These are phyloP conservation scores for Nelumbo lutea DNA, from an alignment of 164 flowering plant genomes.

Conservation along the genomic window DNA sequence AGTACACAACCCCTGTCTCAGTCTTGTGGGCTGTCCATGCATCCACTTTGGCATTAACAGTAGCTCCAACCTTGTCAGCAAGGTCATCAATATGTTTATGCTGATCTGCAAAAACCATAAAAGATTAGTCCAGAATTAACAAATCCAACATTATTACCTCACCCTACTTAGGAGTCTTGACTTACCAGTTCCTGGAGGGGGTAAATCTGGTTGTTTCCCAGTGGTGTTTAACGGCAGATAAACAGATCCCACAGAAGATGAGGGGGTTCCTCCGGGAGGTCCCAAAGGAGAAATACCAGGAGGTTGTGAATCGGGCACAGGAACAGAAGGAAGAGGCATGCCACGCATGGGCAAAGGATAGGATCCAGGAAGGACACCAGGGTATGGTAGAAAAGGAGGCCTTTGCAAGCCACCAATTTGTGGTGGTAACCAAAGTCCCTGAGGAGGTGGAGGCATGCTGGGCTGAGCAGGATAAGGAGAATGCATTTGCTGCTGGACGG, in stretches of 20 bases:
- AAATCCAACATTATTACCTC: not conserved
- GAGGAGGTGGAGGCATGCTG: constrained; percentile 48
- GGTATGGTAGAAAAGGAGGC: constrained; percentile 58
- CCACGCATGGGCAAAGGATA: constrained; percentile 45
- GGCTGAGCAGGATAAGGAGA: constrained; percentile 43
- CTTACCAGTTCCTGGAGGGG: constrained; percentile 62
- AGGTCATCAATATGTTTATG: constrained; percentile 23
- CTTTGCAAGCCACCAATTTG: constrained; percentile 48
- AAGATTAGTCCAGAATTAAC: constrained; percentile 1
- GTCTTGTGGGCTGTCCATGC: constrained; percentile 95
- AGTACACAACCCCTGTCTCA: constrained; percentile 78
- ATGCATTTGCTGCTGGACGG: constrained; percentile 43
- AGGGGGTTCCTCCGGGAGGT: constrained; percentile 28
- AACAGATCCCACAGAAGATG: constrained; percentile 28
- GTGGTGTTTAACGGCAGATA: constrained; percentile 20
- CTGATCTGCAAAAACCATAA: constrained; percentile 35
- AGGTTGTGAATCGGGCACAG: constrained; percentile 55
- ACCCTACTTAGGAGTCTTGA: constrained; percentile 4
- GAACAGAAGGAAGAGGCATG: constrained; percentile 40
- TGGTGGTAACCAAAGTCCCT: constrained; percentile 63
- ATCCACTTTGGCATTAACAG: constrained; percentile 38
- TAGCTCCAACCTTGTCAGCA: constrained; percentile 21
- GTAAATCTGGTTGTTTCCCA: constrained; percentile 34
- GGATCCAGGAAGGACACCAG: constrained; percentile 44
- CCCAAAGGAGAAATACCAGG: constrained; percentile 55